A percentile compares a stretch with the other conserved stretches of the same genome.
phyloP scores from a whole-genome alignment of 306 rosid genomes.

The Gastrolobium villosum region DNA sequence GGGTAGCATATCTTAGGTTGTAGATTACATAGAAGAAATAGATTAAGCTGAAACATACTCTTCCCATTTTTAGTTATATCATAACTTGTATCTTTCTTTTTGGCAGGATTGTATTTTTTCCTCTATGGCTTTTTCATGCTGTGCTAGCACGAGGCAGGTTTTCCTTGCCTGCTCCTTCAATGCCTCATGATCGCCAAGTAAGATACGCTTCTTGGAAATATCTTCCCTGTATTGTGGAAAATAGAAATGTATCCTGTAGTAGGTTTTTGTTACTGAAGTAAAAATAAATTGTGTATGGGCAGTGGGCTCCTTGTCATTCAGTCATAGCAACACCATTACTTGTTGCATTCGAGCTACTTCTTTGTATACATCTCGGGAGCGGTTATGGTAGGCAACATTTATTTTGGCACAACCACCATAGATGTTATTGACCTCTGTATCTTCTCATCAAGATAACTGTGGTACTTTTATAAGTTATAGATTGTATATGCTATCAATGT shows the following conservation, averaged over 20 bases:
- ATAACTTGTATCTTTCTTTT: constrained; percentile 39
- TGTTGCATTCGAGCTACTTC: constrained; percentile 92
- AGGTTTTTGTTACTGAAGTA: constrained; percentile 28
- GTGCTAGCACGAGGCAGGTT: constrained; percentile 88
- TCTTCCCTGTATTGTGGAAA: constrained; percentile 31
- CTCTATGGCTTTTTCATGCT: constrained; percentile 86
- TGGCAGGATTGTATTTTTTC: constrained; percentile 74
- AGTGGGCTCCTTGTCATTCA: constrained; percentile 99
- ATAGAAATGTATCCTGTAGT: constrained; percentile 37
- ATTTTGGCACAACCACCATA: constrained; percentile 13
- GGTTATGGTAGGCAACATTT: constrained; percentile 65
- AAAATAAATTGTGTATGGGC: constrained; percentile 48
- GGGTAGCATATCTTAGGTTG: constrained; percentile 6
- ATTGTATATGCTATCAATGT: constrained; percentile 2
- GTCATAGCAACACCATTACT: constrained; percentile 83
- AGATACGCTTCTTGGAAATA: constrained; percentile 45
- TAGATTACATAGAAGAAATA: constrained; percentile 11
- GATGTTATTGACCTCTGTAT: constrained; percentile 11
- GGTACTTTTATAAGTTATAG: constrained; percentile 16
- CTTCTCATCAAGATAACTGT: constrained; percentile 33
- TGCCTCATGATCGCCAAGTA: constrained; percentile 89
- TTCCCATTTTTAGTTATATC: constrained; percentile 7
- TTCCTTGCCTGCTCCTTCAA: constrained; percentile 91
- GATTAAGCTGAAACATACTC: background rate
- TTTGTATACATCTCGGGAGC: constrained; percentile 78